Percentiles rank a stretch among this genome's conserved stretches.
Conservation (phyloP, 371 early-diverging fungal genomes). For the Zychaea mexicana region DNA sequence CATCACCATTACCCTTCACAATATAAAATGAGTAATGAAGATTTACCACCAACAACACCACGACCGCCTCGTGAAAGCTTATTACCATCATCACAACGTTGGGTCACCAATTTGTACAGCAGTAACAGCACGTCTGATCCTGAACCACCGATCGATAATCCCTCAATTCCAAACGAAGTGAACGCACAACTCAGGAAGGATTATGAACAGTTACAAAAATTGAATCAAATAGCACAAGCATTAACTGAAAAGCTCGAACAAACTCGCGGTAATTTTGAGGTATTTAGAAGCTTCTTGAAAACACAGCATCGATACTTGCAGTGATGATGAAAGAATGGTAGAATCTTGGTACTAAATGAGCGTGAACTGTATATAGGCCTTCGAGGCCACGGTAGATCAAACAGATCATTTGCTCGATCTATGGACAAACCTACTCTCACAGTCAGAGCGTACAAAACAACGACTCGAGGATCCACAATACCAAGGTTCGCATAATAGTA, state of each 20-base stretch:
- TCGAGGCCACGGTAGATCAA: conserved; percentile 31
- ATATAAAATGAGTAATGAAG: background rate
- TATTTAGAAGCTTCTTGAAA: conserved; percentile 20
- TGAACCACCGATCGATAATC: conserved; percentile 31
- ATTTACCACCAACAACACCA: conserved; percentile 1
- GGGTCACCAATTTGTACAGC: conserved; percentile 21
- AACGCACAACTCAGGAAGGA: conserved; percentile 33
- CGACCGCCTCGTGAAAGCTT: conserved; percentile 18
- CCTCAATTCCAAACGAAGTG: conserved; percentile 26
- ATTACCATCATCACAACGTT: conserved; percentile 14
- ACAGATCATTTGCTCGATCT: conserved; percentile 39
- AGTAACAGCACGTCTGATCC: conserved; percentile 13
- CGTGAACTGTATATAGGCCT: conserved; percentile 15
- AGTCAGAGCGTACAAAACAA: conserved; percentile 36
- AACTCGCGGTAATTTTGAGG: conserved; percentile 19
- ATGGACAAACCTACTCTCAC: conserved; percentile 38
- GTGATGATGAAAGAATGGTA: too few species aligned
- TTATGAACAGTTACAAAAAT: conserved; percentile 25
- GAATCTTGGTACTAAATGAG: background rate
- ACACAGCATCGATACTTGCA: background rate
- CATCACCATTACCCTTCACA: too few species aligned
- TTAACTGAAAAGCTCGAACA: conserved; percentile 27
- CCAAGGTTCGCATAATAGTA: conserved; percentile 13
- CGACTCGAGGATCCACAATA: conserved; percentile 35
- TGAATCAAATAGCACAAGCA: conserved; percentile 29